phyloP scores from a whole-genome alignment of 768 basidiomycete species.

The Gloeostereum incarnatum region DNA sequence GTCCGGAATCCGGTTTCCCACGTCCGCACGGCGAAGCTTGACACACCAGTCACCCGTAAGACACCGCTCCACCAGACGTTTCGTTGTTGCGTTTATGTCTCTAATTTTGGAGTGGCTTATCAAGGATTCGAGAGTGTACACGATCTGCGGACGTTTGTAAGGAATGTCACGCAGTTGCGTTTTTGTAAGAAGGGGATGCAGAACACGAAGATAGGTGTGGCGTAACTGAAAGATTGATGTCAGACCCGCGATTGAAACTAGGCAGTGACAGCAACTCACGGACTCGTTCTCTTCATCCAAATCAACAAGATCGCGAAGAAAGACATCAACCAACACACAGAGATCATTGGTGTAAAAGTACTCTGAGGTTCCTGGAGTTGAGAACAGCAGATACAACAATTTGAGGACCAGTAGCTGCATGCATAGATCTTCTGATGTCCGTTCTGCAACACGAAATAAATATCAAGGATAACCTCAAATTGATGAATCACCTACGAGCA shows the following conservation, averaged over 20 bases:
- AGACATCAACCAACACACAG: constrained; percentile 93
- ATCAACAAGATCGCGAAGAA: constrained; percentile 88
- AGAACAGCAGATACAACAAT: constrained; percentile 90
- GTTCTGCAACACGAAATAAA: constrained; percentile 35
- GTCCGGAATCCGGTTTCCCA: constrained; percentile 16
- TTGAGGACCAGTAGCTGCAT: constrained; percentile 94
- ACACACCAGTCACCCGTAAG: constrained; percentile 83
- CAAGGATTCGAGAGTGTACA: constrained; percentile 72
- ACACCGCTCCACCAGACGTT: constrained; percentile 87
- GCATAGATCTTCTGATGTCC: constrained; percentile 84
- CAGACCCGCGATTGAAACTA: neutral
- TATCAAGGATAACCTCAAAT: neutral
- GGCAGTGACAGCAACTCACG: constrained; percentile 33
- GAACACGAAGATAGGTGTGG: constrained; percentile 93
- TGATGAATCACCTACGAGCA: constrained; percentile 62
- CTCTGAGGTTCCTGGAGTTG: constrained; percentile 85
- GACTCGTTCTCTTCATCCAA: constrained; percentile 92
- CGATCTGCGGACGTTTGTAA: constrained; percentile 90
- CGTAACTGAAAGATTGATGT: constrained; percentile 52
- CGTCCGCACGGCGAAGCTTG: constrained; percentile 39
- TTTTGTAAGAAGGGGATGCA: constrained; percentile 90
- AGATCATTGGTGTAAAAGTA: constrained; percentile 99
- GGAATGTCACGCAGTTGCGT: constrained; percentile 81
- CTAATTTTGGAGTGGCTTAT: constrained; percentile 66
- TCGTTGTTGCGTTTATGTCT: constrained; percentile 81